These are phyloP conservation scores for Trifolium fragiferum DNA, from an alignment of 306 rosid species.

Conservation along the genomic window DNA sequence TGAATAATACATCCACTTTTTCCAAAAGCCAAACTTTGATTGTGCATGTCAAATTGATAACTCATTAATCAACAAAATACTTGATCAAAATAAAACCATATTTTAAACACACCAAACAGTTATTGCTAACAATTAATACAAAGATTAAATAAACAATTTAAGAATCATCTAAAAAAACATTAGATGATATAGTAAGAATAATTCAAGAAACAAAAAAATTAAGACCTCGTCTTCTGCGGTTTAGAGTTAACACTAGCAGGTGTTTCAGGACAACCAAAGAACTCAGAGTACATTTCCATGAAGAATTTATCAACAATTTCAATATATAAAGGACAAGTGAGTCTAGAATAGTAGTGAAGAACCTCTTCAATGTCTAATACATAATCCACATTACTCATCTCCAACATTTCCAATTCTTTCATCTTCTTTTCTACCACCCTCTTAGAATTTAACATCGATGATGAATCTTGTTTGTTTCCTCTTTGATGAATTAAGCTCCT, in stretches of 20 bases:
- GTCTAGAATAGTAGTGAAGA: constrained; percentile 83
- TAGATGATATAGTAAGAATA: constrained; percentile 35
- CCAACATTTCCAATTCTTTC: constrained; percentile 78
- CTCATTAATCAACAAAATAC: constrained; percentile 23
- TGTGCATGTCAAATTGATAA: constrained; percentile 23
- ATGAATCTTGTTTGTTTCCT: constrained; percentile 37
- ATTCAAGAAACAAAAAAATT: constrained; percentile 25
- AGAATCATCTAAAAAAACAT: constrained; percentile 23
- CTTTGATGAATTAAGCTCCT: constrained; percentile 32
- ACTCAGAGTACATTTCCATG: constrained; percentile 69
- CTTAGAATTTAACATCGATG: neutral
- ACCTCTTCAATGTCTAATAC: constrained; percentile 80
- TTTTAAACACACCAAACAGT: constrained; percentile 32
- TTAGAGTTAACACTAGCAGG: constrained; percentile 45
- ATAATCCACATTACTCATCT: constrained; percentile 73
- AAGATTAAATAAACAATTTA: constrained; percentile 22
- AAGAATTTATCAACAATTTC: constrained; percentile 83
- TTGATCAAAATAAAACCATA: neutral
- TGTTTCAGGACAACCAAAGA: constrained; percentile 38
- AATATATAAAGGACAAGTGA: constrained; percentile 74
- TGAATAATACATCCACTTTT: constrained; percentile 11
- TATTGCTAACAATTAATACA: neutral
- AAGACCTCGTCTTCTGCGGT: constrained; percentile 39
- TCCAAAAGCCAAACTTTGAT: neutral
- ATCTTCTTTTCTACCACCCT: constrained; percentile 65